phyloP scores from a whole-genome alignment of 306 rosid genomes.

The Corylus avellana region DNA sequence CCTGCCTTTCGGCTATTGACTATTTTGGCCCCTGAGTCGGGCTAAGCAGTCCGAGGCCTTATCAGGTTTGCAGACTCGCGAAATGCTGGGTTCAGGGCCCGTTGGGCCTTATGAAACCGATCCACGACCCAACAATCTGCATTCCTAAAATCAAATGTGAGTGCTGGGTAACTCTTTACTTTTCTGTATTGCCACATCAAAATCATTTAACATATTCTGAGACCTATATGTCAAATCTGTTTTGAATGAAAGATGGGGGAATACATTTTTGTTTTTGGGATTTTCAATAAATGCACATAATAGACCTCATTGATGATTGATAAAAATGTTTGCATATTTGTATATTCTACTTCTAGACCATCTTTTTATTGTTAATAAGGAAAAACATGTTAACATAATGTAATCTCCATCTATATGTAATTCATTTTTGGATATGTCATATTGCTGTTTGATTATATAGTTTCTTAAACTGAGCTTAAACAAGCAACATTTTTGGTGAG shows the following conservation, averaged over 20 bases:
- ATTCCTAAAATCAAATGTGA: conserved; percentile 62
- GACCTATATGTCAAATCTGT: neutral
- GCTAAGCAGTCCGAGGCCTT: too few relatives aligned
- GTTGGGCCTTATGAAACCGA: too few relatives aligned
- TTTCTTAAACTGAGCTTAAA: too few relatives aligned
- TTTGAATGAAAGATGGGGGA: neutral
- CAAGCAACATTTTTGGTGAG: too few relatives aligned
- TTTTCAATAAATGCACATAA: neutral
- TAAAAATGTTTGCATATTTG: conserved; percentile 1
- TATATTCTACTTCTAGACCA: conserved; percentile 22
- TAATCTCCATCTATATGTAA: neutral
- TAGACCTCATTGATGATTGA: neutral
- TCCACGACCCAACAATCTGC: conserved; percentile 4
- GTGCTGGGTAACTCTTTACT: conserved; percentile 37
- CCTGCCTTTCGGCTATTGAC: too few relatives aligned
- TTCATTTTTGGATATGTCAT: neutral
- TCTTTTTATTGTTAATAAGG: conserved; percentile 14
- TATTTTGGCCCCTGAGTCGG: too few relatives aligned
- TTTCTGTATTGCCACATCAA: conserved; percentile 2
- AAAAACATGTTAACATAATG: neutral
- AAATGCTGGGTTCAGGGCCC: too few relatives aligned
- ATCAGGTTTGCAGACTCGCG: too few relatives aligned
- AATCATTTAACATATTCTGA: conserved; percentile 4
- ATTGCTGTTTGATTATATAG: neutral
- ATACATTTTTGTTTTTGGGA: neutral